Conservation (phyloP, 305 asterid species). For the Stenogyne calaminthoides region DNA sequence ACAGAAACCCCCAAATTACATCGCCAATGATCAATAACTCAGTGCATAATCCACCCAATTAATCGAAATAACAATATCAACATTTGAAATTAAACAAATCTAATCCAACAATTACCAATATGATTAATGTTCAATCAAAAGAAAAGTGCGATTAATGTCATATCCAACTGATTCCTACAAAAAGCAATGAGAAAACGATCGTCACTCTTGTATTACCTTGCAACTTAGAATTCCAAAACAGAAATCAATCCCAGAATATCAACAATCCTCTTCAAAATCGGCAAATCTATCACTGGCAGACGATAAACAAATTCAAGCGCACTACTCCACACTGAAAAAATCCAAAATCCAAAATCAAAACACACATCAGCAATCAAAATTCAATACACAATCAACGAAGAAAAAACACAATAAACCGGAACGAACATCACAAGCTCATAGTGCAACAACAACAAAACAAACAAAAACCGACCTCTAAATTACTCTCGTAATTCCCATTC, state of each 20-base stretch:
- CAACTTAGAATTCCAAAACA: conserved; percentile 23
- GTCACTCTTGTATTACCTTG: conserved; percentile 17
- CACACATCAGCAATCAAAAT: conserved; percentile 23
- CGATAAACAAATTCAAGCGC: conserved; percentile 26
- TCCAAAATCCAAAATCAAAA: background rate
- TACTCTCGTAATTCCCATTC: conserved; percentile 22
- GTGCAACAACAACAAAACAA: background rate
- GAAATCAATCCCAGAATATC: conserved; percentile 30
- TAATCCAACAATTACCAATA: conserved; percentile 9
- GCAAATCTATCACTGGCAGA: conserved; percentile 32
- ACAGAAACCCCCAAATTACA: conserved; percentile 17
- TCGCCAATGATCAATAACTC: conserved; percentile 25
- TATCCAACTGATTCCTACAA: conserved; percentile 17
- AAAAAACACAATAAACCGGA: background rate
- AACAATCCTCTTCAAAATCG: conserved; percentile 23
- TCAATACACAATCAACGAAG: conserved; percentile 1
- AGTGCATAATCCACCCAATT: conserved; percentile 18
- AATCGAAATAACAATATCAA: conserved; percentile 7
- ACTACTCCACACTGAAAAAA: conserved; percentile 21
- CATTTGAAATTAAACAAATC: conserved; percentile 26
- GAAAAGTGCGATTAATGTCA: background rate
- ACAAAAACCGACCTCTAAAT: conserved; percentile 14
- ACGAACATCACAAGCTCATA: background rate
- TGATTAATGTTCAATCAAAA: background rate
- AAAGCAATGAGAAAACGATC: conserved; percentile 16